Base-by-base conservation (phyloP, 1,284 basidiomycete genomes). In the Ustilago bromivora region DNA sequence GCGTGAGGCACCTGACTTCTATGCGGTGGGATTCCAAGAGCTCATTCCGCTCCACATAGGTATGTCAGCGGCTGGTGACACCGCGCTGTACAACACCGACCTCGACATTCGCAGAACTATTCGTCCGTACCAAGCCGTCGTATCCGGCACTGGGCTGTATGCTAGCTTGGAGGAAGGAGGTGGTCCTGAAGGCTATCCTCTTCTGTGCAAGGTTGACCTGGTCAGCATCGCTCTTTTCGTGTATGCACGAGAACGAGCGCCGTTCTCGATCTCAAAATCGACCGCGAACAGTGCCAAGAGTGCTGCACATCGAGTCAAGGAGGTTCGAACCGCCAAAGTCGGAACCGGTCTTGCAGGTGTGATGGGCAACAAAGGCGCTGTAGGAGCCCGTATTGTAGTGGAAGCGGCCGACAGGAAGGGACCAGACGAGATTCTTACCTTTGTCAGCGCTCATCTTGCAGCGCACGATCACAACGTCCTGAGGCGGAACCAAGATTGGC, bases 301-400 rank as follows among this genome's bases (percentile, higher is more conserved):
- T 32, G 78, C 70, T 15, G 81, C 78, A 6, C 54, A 70, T 51
- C 78, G 83, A 28, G 77, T 85, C 65, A 81, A 71, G 60, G 84
- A 86, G 66, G 76, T 85, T 51, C 66, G 84, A 31, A 76, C 81
- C 11, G 73, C 81, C 7, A 82, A 69, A 5, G 86, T 83, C 2
- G 86, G 83, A 2, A 84, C 83, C 6, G 87, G 87, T 17, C 46
- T 86, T 4, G 81, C 76, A 4, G 77, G 81, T 4, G 28, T 87
- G 75, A 93, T 98, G 93, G 94, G 94, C 12, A 98, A 98, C 88
- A 99, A 99, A 87, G 95, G 94, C 32, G 96, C 94, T 0, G 95
- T 97, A 2, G 96, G 93, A 17, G 89, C 95, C 41, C 90, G 96
- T 54, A 92, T 98, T 85, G 91, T 92, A 49, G 88, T 96, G 31